Conservation (phyloP, 1,284 basidiomycete species). For the Kalmanozyma brasiliensis region DNA sequence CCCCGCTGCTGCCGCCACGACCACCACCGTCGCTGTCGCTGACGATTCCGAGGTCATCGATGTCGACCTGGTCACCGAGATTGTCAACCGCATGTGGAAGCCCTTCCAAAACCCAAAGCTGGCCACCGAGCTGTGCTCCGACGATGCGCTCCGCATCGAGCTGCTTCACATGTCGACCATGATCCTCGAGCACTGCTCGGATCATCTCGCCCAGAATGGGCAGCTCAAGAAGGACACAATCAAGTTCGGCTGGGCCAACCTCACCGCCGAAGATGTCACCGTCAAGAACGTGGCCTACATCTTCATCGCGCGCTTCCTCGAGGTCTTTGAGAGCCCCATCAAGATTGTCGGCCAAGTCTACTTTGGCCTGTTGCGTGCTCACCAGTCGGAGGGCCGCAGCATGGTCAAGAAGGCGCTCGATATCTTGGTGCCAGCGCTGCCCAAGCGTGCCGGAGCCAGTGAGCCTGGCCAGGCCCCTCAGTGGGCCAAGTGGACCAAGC, state of each 20-base stretch:
- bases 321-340: conserved; percentile 86
- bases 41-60: conserved; percentile 71
- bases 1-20: conserved; percentile 66
- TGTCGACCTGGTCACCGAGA: conserved; percentile 75
- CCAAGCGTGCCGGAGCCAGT: conserved; percentile 70
- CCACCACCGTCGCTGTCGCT: conserved; percentile 14
- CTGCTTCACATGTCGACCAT: conserved; percentile 89
- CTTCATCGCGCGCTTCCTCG: conserved; percentile 92
- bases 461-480: conserved; percentile 74
- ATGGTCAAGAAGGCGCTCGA: conserved; percentile 88
- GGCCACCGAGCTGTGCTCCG: conserved; percentile 71
- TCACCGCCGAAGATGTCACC: conserved; percentile 82
- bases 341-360: conserved; percentile 96
- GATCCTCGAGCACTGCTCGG: conserved; percentile 84
- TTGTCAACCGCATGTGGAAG: conserved; percentile 83
- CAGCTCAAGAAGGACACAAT: conserved; percentile 92
- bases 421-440: conserved; percentile 87
- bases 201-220: conserved; percentile 74
- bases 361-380: conserved; percentile 87
- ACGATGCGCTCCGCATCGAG: conserved; percentile 89
- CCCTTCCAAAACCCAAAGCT: conserved; percentile 74
- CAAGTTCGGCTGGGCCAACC: conserved; percentile 92
- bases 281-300: conserved; percentile 95
- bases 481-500: conserved; percentile 91
- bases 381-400: conserved; percentile 78